Evolutionary conservation across 306 rosid species (phyloP).

Genomic region (Vachellia collinsii): DNA sequence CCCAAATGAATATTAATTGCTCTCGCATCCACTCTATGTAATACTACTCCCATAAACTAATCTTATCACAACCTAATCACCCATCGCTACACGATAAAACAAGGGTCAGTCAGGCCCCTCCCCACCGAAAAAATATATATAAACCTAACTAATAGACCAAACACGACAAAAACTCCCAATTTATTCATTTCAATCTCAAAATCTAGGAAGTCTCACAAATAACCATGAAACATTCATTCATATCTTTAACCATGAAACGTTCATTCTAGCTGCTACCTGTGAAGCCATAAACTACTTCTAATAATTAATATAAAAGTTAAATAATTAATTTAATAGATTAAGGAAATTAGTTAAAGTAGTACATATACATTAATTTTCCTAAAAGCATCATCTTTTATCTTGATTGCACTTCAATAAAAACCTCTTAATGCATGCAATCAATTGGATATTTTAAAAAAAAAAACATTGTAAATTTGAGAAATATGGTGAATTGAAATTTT

Average conservation of each 20-base stretch:
- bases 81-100: slow-evolving; percentile 55
- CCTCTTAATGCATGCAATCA: no score
- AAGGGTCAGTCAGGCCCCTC: slow-evolving; percentile 36
- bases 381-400: no score
- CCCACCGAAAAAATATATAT: not conserved
- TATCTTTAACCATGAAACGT: not conserved
- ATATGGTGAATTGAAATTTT: no score
- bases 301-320: no score
- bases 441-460: no score
- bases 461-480: no score
- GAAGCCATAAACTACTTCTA: not conserved
- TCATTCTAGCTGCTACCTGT: not conserved
- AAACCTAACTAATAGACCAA: not conserved
- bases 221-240: not conserved
- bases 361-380: no score
- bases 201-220: not conserved
- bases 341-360: no score
- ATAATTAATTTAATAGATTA: no score
- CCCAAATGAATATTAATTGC: no score
- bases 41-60: not conserved
- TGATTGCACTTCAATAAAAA: no score
- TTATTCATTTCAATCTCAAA: not conserved
- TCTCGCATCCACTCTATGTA: no score
- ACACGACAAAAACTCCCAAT: not conserved
- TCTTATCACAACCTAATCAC: slow-evolving; percentile 9